Conservation (phyloP, 2,329 filamentous ascomycete genomes). For the Coniochaeta hoffmannii region DNA sequence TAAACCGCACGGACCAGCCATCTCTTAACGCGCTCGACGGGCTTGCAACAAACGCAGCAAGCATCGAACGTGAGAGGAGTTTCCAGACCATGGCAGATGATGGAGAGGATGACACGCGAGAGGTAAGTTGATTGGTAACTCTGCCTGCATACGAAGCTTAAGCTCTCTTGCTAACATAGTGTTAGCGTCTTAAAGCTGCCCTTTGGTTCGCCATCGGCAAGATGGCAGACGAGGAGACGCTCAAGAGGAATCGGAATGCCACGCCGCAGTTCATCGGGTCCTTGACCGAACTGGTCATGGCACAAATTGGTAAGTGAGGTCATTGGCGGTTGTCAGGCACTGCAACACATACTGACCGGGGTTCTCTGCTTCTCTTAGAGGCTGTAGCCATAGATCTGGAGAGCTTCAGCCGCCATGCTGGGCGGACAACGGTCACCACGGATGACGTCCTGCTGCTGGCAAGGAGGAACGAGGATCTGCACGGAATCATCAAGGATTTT, state of each 20-base stretch:
- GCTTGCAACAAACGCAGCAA: not conserved
- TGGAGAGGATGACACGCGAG: conserved; percentile 10
- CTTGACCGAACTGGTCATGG: conserved; percentile 79
- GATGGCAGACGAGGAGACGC: conserved; percentile 79
- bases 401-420: conserved; percentile 64
- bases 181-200: conserved; percentile 73
- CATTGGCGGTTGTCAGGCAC: not conserved
- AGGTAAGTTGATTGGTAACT: conserved; percentile 6
- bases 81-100: conserved; percentile 10
- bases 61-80: not conserved
- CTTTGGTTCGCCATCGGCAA: conserved; percentile 80
- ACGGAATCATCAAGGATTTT: conserved; percentile 64
- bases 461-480: conserved; percentile 77
- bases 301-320: conserved; percentile 66
- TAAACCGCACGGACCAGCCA: conserved; percentile 3
- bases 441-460: conserved; percentile 85
- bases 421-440: conserved; percentile 69
- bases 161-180: not conserved
- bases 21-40: not conserved
- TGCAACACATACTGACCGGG: not conserved
- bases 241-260: conserved; percentile 69
- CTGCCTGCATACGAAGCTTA: not conserved
- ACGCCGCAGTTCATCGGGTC: conserved; percentile 88
- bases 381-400: conserved; percentile 51
- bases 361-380: conserved; percentile 27